Evolutionary conservation across 805 yeast genomes (phyloP).

Genomic region (Dipodascopsis uninucleata): DNA sequence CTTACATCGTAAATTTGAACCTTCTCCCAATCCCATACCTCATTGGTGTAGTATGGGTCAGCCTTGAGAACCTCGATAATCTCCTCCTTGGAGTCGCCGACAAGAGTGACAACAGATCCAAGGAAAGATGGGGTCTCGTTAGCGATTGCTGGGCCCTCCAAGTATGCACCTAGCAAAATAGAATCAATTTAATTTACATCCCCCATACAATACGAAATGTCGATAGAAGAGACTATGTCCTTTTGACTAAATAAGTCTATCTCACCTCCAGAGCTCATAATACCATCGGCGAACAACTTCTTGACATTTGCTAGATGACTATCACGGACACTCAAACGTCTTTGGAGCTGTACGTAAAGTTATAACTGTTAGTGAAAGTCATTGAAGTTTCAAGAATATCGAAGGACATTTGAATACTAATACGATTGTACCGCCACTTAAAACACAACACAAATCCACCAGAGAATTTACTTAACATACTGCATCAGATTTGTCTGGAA

Average conservation of each 20-base stretch:
- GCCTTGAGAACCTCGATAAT: constrained; percentile 58
- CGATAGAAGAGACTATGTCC: neutral
- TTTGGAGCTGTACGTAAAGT: constrained; percentile 23
- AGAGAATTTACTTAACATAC: too few species aligned
- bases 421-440: too few species aligned
- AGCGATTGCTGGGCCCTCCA: constrained; percentile 19
- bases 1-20: constrained; percentile 54
- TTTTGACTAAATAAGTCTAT: too few species aligned
- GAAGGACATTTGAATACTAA: too few species aligned
- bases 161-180: constrained; percentile 25
- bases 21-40: constrained; percentile 72
- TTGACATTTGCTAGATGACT: constrained; percentile 40
- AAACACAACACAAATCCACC: too few species aligned
- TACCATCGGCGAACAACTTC: constrained; percentile 35
- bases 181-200: neutral
- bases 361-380: neutral
- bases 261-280: constrained; percentile 39
- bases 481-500: constrained; percentile 64
- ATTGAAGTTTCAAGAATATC: neutral
- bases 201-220: neutral
- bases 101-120: constrained; percentile 62
- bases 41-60: constrained; percentile 60
- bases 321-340: constrained; percentile 41
- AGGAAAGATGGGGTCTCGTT: constrained; percentile 46
- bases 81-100: constrained; percentile 63